Evolutionary conservation across 1,284 basidiomycete genomes (phyloP).

Genomic region (Schizophyllum commune): DNA sequence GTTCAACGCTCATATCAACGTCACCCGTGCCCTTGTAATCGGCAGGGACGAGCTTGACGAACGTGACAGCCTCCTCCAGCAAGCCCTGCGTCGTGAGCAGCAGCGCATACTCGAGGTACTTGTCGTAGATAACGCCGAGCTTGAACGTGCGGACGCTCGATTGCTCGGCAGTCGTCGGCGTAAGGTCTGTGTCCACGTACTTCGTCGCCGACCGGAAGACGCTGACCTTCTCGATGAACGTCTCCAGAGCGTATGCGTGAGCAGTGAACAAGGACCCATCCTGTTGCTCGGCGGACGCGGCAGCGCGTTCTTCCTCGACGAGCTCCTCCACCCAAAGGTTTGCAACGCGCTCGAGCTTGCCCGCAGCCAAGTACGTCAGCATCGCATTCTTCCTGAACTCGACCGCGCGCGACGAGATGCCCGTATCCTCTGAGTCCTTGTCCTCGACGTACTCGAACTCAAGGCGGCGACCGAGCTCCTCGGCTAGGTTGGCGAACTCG

Average conservation of each 20-base stretch:
- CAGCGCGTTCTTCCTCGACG: slow-evolving; percentile 71
- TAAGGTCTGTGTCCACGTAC: slow-evolving; percentile 81
- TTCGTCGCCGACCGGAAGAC: slow-evolving; percentile 88
- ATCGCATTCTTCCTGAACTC: slow-evolving; percentile 85
- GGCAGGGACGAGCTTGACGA: slow-evolving; percentile 74
- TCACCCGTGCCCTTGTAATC: slow-evolving; percentile 56
- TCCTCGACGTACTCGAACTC: slow-evolving; percentile 72
- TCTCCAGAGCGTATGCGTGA: slow-evolving; percentile 85
- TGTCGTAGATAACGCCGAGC: slow-evolving; percentile 82
- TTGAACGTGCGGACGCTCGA: slow-evolving; percentile 66
- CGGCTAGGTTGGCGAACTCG: slow-evolving; percentile 82
- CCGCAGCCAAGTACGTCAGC: slow-evolving; percentile 87
- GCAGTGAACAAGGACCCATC: slow-evolving; percentile 68
- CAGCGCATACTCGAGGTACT: slow-evolving; percentile 94
- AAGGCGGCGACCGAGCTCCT: slow-evolving; percentile 87
- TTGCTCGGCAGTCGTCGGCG: slow-evolving; percentile 16
- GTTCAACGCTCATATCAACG: slow-evolving; percentile 53
- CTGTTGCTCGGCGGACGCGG: slow-evolving; percentile 36
- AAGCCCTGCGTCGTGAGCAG: slow-evolving; percentile 88
- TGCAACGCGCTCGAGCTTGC: slow-evolving; percentile 83
- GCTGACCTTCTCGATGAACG: slow-evolving; percentile 95
- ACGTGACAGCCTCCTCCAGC: slow-evolving; percentile 75
- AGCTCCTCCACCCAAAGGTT: slow-evolving; percentile 93
- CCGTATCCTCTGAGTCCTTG: slow-evolving; percentile 40
- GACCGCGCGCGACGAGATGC: slow-evolving; percentile 34